Evolutionary conservation across 1,284 basidiomycete genomes (phyloP).

Genomic region (Ceratobasidium sp.): DNA sequence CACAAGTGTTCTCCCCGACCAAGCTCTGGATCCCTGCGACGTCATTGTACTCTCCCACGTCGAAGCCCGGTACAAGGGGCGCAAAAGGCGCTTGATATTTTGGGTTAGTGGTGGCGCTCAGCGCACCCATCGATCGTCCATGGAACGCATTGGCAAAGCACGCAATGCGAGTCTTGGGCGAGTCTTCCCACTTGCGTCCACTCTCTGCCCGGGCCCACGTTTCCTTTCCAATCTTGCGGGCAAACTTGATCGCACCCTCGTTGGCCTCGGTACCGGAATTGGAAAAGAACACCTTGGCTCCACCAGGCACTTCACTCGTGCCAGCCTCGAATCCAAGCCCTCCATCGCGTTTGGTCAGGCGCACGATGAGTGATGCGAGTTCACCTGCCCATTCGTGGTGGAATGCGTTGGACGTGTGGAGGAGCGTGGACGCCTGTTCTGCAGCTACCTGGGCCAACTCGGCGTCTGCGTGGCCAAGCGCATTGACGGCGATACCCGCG

Average conservation of each 20-base stretch:
- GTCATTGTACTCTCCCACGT: constrained; percentile 82
- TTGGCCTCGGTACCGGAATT: constrained; percentile 97
- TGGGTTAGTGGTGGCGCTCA: constrained; percentile 88
- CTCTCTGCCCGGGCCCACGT: constrained; percentile 57
- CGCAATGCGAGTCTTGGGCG: constrained; percentile 77
- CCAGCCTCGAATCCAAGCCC: constrained; percentile 67
- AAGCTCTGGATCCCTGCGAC: constrained; percentile 59
- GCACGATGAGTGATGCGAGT: constrained; percentile 79
- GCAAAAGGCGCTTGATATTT: constrained; percentile 97
- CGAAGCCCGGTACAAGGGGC: constrained; percentile 88
- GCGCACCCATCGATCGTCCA: constrained; percentile 92
- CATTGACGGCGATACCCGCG: constrained; percentile 98
- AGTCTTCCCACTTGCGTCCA: constrained; percentile 46
- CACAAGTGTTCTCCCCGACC: constrained; percentile 82
- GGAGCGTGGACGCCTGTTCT: constrained; percentile 77
- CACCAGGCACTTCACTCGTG: constrained; percentile 41
- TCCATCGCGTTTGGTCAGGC: constrained; percentile 76
- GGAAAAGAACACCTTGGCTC: constrained; percentile 88
- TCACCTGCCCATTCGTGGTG: constrained; percentile 90
- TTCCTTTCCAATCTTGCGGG: constrained; percentile 87
- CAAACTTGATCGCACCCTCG: constrained; percentile 96
- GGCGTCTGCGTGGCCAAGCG: constrained; percentile 86
- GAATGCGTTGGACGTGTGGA: constrained; percentile 92
- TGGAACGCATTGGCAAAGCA: constrained; percentile 96
- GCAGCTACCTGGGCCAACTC: constrained; percentile 70